A percentile compares a stretch with the other conserved stretches of the same genome.
Conservation (phyloP, 1,284 basidiomycete genomes). For the Ustilago cynodontis region DNA sequence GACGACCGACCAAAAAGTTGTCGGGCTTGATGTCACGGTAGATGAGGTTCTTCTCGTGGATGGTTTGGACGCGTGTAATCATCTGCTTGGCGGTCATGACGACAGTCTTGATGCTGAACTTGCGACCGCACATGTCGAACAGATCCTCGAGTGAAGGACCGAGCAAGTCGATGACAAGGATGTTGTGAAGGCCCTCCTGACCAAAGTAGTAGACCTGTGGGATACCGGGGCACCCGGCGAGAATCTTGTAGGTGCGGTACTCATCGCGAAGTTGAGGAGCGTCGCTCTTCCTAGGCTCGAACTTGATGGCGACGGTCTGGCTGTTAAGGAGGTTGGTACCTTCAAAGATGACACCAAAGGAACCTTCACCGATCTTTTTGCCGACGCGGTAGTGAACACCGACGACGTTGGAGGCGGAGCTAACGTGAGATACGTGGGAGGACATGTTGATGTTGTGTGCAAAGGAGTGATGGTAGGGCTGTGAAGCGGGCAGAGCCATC, state of each 20-base stretch:
- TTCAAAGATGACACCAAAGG: conserved; percentile 97
- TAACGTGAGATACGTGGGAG: conserved; percentile 61
- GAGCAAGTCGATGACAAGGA: conserved; percentile 93
- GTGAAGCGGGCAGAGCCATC: conserved; percentile 37
- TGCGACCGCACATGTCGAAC: conserved; percentile 95
- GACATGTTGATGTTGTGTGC: conserved; percentile 60
- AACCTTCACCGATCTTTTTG: conserved; percentile 77
- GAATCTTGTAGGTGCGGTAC: conserved; percentile 95
- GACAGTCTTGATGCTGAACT: conserved; percentile 94
- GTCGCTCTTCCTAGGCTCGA: conserved; percentile 96
- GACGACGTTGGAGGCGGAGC: conserved; percentile 69
- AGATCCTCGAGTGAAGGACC: conserved; percentile 93
- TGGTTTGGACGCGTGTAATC: conserved; percentile 84
- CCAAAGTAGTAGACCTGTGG: conserved; percentile 98
- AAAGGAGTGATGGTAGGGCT: conserved; percentile 48
- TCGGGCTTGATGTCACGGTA: conserved; percentile 98
- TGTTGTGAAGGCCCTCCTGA: conserved; percentile 96
- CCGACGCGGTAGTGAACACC: conserved; percentile 84
- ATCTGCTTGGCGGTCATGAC: conserved; percentile 97
- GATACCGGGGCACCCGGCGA: conserved; percentile 91
- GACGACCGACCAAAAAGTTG: conserved; percentile 93
- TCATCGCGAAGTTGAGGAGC: conserved; percentile 95
- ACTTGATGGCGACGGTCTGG: conserved; percentile 97
- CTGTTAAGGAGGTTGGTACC: conserved; percentile 94
- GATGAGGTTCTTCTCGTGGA: conserved; percentile 96